Evolutionary conservation across 2,329 filamentous ascomycete genomes (phyloP), one percentile per base, ranked within the genome.

Genomic region (Alternaria incomplexa): DNA sequence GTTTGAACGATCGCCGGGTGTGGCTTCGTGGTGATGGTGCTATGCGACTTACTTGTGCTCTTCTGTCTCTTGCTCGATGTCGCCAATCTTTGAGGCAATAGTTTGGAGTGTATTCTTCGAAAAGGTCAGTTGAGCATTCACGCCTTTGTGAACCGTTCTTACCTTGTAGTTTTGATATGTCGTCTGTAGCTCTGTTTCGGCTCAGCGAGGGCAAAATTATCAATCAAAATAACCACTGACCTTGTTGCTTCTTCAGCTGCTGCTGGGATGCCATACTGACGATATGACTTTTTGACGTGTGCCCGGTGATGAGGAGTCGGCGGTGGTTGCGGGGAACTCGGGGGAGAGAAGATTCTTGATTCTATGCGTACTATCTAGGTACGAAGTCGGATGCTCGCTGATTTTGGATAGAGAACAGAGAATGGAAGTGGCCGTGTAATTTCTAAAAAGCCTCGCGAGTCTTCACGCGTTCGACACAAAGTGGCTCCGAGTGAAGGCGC

Each of bases 61-160:
- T 81, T 99, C 96, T 20, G 92, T 90, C 80, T 98, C 96, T 80
- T 97, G 93, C 83, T 99, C 96, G 60, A 99, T 94, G 77, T 98
- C 94, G 44, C 96, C 96, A 72, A 99, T 97, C 81, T 97, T 98
- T 77, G 93, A 91, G 28, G 96, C 96, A 74, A 99, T 89, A 77
- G 96, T 92, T 82, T 98, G 95, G 62, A 99, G 87, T 32, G 85
- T 89, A 74, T 87, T 89, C 76, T 52, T 52, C 9, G 13, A 40
- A 7, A 8, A 8, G 15, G 10, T 52, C 48, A 52, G 2, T 23
- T 36, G n/a, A 23, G 48, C 20, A 17, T 23, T 22, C n/a, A 8
- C 20, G 20, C 20, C 22, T 20, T 17, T 36, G 48, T 13, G 13
- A 23, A 36, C 30, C 13, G 20, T 40, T 32, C 30, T 32, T 22